Base-by-base conservation (phyloP, 768 basidiomycete genomes). In the Auricularia auricula-judae region DNA sequence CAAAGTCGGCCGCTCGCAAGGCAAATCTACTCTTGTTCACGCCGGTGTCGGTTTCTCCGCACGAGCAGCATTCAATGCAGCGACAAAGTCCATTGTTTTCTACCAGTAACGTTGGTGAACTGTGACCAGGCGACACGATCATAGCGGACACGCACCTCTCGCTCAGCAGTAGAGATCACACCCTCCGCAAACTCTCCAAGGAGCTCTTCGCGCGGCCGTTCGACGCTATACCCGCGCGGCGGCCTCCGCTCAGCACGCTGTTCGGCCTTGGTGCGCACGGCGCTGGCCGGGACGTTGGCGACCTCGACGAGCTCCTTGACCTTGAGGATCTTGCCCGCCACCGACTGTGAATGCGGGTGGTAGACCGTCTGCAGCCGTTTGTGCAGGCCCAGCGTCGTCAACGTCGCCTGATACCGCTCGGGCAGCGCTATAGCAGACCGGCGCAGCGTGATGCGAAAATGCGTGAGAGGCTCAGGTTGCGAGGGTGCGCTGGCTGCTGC, bases 301-400 rank as follows among this genome's bases (percentile, higher is more conserved):
- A 98, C 93, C 71, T 89, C 82, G 10, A 97, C 84, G 54, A 98
- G 78, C 76, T 98, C 94, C 80, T 97, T 98, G 64, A 97, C 85
- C 29, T 76, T 76, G 60, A 98, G 78, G 61, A 97, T 93, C 74
- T 91, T 90, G 14, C 95, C 94, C 0, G 92, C 93, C 3, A 83
- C 80, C 64, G 87, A 86, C 0, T 86, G 85, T 0, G 81, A 80
- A 70, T 89, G 88, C 3, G 81, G 79, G 69, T 90, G 88, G 71
- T 90, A 92, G 36, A 95, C 92, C 0, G 88, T 93, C 73, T 93
- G 88, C 77, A 88, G 83, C 44, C 93, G 84, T 65, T 88, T 78
- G 73, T 90, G 86, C 62, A 98, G 79, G 1, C 94, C 94, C 2
- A 98, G 84, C 0, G 91, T 82, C n/a, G 82, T 80, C 56, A 95